These are phyloP conservation scores for Stentor coeruleus DNA, from an alignment of 73 alveolate genomes.

Conservation along the genomic window DNA sequence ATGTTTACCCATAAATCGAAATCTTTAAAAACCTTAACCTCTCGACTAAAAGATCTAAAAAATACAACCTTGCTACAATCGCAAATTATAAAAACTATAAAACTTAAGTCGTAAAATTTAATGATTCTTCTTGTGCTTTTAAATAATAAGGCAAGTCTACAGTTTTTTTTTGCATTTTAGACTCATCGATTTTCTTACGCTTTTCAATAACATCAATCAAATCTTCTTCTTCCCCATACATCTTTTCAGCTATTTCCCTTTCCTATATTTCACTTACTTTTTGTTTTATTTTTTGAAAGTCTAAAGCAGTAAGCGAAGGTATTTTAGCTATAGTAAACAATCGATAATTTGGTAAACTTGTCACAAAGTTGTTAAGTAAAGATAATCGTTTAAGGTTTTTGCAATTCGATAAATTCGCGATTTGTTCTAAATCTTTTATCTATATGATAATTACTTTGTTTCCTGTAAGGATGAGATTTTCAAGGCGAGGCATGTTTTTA, in stretches of 20 bases:
- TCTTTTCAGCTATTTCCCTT: conserved; percentile 51
- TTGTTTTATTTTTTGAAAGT: conserved; percentile 74
- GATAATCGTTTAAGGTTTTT: conserved; percentile 59
- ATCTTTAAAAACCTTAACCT: not conserved
- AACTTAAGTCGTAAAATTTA: not conserved
- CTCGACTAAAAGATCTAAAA: not conserved
- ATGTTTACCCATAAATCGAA: not conserved
- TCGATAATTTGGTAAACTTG: conserved; percentile 72
- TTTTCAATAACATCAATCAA: conserved; percentile 23
- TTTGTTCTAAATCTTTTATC: conserved; percentile 61
- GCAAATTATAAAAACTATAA: not conserved
- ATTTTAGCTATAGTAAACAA: conserved; percentile 62
- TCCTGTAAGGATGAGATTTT: conserved; percentile 71
- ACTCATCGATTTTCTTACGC: conserved; percentile 24
- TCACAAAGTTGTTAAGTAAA: conserved; percentile 67
- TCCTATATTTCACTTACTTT: conserved; percentile 80
- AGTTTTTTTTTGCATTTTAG: not conserved
- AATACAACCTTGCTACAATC: not conserved
- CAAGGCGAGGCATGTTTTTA: conserved; percentile 59
- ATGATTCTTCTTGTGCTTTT: not conserved
- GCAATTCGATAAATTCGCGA: conserved; percentile 71
- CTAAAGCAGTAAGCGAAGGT: conserved; percentile 74
- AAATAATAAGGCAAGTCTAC: conserved; percentile 2
- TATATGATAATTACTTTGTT: conserved; percentile 43
- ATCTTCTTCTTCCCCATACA: conserved; percentile 41